Base-by-base conservation (phyloP, 129 eudicot species). In the Kitagawia praeruptora region DNA sequence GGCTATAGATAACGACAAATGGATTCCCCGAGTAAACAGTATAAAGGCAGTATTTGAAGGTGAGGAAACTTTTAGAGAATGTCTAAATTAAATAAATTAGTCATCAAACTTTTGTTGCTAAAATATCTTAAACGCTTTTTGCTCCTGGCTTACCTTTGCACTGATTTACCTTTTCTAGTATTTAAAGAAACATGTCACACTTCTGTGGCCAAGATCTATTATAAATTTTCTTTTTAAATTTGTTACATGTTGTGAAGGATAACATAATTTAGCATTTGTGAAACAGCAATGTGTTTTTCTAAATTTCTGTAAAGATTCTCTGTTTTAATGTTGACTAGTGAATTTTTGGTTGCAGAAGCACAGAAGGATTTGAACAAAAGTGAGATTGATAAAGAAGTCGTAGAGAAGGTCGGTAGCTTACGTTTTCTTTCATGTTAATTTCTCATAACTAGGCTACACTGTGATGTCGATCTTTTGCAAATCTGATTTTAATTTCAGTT, bases 1-100 rank as follows among this genome's bases (percentile, higher is more conserved):
- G 99, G 97, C 99, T n/a, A 85, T 92, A 64, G 97, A 95, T 80
- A 84, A 92, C 78, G 96, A 92, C 76, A 77, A 87, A 85, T 95
- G 99, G 99, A 95, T 92, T 75, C 95, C 89, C 80, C 89, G 99
- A 82, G 99, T 89, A 70, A 91, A 89, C 82, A 92, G 97, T 83
- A 92, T 96, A 71, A 96, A 84, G 89, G 82, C 86, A 31, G 91
- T 92, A 46, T 96, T 96, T 87, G 95, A 92, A 88, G 95, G 98
- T 96, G 47, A 89, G 81, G 47, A 7, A 67, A 2, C 42, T 12
- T 31, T 13, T 31, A 31, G 21, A 66, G 39, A 66, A 66, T 66
- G 40, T 66, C 18, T 66, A 28, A 21, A 66, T 66, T 15, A 66
- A 66, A 66, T 27, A 66, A 8, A 66, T 27, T 13, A 66, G 40